phyloP scores from a whole-genome alignment of 257 asterid genomes.

The Haberlea rhodopensis region DNA sequence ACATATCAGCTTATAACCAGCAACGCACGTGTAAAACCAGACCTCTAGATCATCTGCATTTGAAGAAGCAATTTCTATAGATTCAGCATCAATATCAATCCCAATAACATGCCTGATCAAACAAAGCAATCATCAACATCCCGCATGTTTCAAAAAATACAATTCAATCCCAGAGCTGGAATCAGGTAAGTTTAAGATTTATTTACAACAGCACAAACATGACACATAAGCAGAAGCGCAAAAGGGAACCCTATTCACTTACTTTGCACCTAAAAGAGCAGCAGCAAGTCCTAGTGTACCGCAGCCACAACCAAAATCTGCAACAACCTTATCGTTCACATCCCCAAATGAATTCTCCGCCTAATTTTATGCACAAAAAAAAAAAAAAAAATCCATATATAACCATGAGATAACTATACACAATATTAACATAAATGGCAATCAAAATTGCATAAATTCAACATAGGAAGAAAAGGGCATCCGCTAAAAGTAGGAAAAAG shows the following conservation, averaged over 20 bases:
- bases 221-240: not conserved
- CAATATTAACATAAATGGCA: not conserved
- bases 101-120: slow-evolving; percentile 68
- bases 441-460: not conserved
- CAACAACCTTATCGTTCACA: slow-evolving; percentile 77
- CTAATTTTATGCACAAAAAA: slow-evolving; percentile 32
- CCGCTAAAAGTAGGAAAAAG: not conserved
- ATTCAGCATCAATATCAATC: slow-evolving; percentile 72
- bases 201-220: slow-evolving; percentile 1
- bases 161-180: not conserved
- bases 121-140: slow-evolving; percentile 17
- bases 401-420: not conserved
- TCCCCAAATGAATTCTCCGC: slow-evolving; percentile 92
- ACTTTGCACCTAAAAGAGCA: slow-evolving; percentile 88
- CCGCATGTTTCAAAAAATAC: not conserved
- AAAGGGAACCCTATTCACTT: slow-evolving; percentile 20
- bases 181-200: not conserved
- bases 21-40: not conserved
- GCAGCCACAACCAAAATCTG: slow-evolving; percentile 97
- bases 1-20: not conserved
- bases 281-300: slow-evolving; percentile 96
- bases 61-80: slow-evolving; percentile 80
- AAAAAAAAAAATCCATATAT: slow-evolving; percentile 10
- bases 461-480: slow-evolving; percentile 19
- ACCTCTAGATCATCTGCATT: slow-evolving; percentile 91